Conservation (phyloP, 345 rosid species). For the Triadica sebifera region DNA sequence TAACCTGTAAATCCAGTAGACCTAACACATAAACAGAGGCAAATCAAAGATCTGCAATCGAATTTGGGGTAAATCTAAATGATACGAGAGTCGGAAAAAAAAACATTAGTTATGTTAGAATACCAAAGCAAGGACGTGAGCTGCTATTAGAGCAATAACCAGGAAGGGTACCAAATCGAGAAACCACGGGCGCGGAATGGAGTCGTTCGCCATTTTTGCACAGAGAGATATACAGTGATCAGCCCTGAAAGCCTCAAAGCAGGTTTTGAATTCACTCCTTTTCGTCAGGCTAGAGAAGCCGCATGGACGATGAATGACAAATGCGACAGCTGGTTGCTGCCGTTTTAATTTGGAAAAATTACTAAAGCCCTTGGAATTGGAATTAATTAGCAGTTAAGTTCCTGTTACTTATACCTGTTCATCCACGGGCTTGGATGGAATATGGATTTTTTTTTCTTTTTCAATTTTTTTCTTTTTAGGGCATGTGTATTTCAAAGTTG, state of each 20-base stretch:
- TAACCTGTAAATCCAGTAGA: constrained; percentile 79
- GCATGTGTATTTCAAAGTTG: too few species aligned
- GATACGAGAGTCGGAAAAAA: not conserved
- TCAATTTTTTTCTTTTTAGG: too few species aligned
- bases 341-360: not conserved
- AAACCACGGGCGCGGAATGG: constrained; percentile 59
- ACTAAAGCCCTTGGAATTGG: not conserved
- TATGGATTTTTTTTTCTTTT: too few species aligned
- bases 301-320: not conserved
- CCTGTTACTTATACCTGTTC: too few species aligned
- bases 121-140: constrained; percentile 80
- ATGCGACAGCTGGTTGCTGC: not conserved
- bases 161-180: constrained; percentile 59
- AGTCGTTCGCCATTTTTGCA: constrained; percentile 47
- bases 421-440: too few species aligned
- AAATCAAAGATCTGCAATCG: constrained; percentile 6
- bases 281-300: not conserved
- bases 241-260: constrained; percentile 7
- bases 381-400: not conserved
- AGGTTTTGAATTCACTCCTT: not conserved
- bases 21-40: constrained; percentile 33
- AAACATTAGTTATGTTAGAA: not conserved
- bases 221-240: not conserved
- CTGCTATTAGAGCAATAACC: constrained; percentile 65
- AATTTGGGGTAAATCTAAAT: not conserved